Conservation (phyloP, 768 basidiomycete species). For the Kwoniella botswanensis region DNA sequence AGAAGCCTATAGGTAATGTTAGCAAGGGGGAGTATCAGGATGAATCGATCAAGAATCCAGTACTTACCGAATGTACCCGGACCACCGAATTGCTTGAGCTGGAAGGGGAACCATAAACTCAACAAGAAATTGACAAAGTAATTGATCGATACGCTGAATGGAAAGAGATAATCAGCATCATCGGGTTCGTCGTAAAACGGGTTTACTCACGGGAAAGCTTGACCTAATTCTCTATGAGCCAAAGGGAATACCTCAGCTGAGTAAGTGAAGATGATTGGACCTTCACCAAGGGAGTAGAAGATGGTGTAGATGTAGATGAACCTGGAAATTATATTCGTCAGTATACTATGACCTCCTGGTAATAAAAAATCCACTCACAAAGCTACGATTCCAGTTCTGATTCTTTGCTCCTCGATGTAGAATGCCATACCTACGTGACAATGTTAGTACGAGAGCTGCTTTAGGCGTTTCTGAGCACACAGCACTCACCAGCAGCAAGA, state of each 20-base stretch:
- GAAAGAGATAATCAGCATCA: neutral
- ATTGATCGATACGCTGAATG: slow-evolving; percentile 32
- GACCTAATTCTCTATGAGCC: slow-evolving; percentile 78
- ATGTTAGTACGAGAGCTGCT: slow-evolving; percentile 54
- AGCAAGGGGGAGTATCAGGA: neutral
- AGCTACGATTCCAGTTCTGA: slow-evolving; percentile 61
- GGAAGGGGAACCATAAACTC: slow-evolving; percentile 62
- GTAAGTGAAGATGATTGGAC: slow-evolving; percentile 81
- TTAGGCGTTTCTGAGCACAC: too few species aligned
- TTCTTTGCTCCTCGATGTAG: slow-evolving; percentile 60
- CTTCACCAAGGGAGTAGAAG: slow-evolving; percentile 63
- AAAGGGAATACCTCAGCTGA: slow-evolving; percentile 92
- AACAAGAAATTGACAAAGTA: slow-evolving; percentile 47
- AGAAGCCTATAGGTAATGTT: slow-evolving; percentile 32
- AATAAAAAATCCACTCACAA: neutral
- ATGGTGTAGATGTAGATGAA: slow-evolving; percentile 55
- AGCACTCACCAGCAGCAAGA: slow-evolving; percentile 71
- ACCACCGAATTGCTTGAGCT: slow-evolving; percentile 66
- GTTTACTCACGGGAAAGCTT: slow-evolving; percentile 60
- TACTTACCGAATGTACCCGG: slow-evolving; percentile 74
- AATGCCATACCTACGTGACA: slow-evolving; percentile 69
- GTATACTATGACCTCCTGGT: neutral
- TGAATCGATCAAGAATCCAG: slow-evolving; percentile 61
- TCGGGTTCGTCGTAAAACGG: slow-evolving; percentile 40
- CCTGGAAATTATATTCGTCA: neutral